Evolutionary conservation across 2,329 filamentous ascomycete genomes (phyloP).

Genomic region (Alternaria sp.): DNA sequence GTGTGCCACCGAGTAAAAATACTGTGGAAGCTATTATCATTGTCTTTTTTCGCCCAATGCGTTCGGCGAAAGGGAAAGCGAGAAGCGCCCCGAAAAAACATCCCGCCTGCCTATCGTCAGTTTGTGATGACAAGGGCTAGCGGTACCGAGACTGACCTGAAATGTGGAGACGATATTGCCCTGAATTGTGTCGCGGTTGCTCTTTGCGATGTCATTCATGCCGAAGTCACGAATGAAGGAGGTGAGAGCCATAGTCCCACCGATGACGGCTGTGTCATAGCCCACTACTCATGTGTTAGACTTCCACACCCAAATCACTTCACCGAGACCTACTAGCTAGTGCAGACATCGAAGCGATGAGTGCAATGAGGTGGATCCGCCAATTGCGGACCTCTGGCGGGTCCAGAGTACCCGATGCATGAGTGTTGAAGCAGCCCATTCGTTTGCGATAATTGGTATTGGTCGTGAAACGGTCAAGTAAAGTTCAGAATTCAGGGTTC

Average conservation of each 20-base stretch:
- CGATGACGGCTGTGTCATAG: constrained; percentile 51
- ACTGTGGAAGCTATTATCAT: constrained; percentile 58
- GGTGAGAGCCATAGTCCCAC: constrained; percentile 52
- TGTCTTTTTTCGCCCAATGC: constrained; percentile 59
- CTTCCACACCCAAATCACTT: not conserved
- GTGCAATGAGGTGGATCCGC: constrained; percentile 46
- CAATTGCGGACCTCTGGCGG: constrained; percentile 49
- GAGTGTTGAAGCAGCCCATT: constrained; percentile 41
- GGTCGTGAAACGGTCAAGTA: not conserved
- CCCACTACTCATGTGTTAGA: constrained; percentile 34
- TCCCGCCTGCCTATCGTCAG: constrained; percentile 31
- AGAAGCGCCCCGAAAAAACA: constrained; percentile 53
- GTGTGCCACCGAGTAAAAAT: constrained; percentile 54
- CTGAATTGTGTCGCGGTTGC: constrained; percentile 48
- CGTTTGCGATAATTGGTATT: not conserved
- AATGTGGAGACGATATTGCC: constrained; percentile 53
- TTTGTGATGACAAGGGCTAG: not conserved
- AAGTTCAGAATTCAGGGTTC: not conserved
- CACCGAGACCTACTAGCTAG: constrained; percentile 41
- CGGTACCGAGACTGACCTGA: constrained; percentile 28
- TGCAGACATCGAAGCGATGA: constrained; percentile 50
- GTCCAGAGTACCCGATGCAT: constrained; percentile 46
- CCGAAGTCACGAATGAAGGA: constrained; percentile 52
- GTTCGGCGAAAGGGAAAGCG: constrained; percentile 59
- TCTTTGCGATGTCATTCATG: constrained; percentile 39